A percentile compares a stretch with the other conserved stretches of the same genome.
phyloP scores from a whole-genome alignment of 768 basidiomycete genomes.

The Floccularia luteovirens region DNA sequence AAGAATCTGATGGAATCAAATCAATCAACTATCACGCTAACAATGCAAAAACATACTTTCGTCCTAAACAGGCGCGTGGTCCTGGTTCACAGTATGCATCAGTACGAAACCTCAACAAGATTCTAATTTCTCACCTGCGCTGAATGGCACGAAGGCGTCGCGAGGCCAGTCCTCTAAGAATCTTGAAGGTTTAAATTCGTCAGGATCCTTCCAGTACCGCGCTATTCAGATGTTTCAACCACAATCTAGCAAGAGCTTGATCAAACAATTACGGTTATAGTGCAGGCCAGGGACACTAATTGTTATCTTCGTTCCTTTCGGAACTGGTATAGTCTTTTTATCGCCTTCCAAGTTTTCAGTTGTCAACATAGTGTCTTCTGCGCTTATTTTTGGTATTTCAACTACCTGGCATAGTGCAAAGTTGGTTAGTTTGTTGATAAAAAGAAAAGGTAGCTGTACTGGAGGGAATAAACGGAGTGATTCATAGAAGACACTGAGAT shows the following conservation, averaged over 20 bases:
- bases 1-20: too few relatives aligned
- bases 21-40: conserved; percentile 24
- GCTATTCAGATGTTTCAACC: conserved; percentile 18
- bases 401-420: conserved; percentile 3
- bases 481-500: conserved; percentile 44
- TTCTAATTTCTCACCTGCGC: conserved; percentile 2
- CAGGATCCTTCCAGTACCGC: conserved; percentile 37
- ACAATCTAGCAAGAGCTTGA: neutral
- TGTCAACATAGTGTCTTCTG: conserved; percentile 9
- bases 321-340: conserved; percentile 6
- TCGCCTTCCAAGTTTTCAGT: conserved; percentile 6
- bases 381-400: conserved; percentile 6
- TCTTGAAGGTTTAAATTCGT: conserved; percentile 21
- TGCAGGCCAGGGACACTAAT: conserved; percentile 28
- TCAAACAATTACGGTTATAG: conserved; percentile 25
- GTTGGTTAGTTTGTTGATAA: neutral
- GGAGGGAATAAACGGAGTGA: conserved; percentile 39
- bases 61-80: conserved; percentile 34
- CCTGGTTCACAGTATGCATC: conserved; percentile 12
- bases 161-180: conserved; percentile 10
- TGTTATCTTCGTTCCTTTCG: conserved; percentile 11
- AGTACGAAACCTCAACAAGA: neutral
- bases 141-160: conserved; percentile 15
- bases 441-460: conserved; percentile 15
- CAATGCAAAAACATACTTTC: conserved; percentile 21